Evolutionary conservation across 176 grass and related monocot species (phyloP), one percentile per base, ranked within the genome.

Genomic region (Zoysia pacifica): DNA sequence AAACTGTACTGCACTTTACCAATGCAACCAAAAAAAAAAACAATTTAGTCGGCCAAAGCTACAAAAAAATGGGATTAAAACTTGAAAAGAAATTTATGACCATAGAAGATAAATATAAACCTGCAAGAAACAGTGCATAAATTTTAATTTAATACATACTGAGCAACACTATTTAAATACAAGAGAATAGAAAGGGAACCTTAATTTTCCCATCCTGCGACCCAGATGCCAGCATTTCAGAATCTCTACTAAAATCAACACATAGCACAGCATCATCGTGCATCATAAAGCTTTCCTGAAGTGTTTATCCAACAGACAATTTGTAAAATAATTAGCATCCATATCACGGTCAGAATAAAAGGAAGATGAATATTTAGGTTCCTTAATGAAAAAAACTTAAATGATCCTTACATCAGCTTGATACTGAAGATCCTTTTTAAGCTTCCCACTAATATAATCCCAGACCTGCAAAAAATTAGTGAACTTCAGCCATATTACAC

Each of bases 391-490:
- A 68, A 38, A 9, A 84, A 78, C 44, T 52, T 74, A 40, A 73
- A 88, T 67, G 58, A 73, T n/a, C 72, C 86, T 80, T 83, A 99
- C 96, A 84, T 99, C 96, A 16, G 92, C 96, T 87, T 99, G 96
- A 75, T 99, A 99, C 38, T 95, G 96, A 64, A 99, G 96, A 91
- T 99, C 96, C 82, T 99, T 99, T 79, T 99, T 99, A 78, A 99
- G 90, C 86, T 99, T 99, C 69, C 96, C 93, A 6, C 88, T 99
- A 42, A 95, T 73, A 83, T 99, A 99, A 91, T 99, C 92, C 96
- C 96, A 99, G 20, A 95, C 96, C 96, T 95, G 86, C 79, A 90
- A 80, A 76, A 81, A 18, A 45, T 19, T 53, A 70, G 48, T 69
- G 52, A 66, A 65, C 40, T 60, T 87, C 40, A 90, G 76, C 43